phyloP scores from a whole-genome alignment of 2,329 filamentous ascomycete species.

The Scolecobasidium constrictum region DNA sequence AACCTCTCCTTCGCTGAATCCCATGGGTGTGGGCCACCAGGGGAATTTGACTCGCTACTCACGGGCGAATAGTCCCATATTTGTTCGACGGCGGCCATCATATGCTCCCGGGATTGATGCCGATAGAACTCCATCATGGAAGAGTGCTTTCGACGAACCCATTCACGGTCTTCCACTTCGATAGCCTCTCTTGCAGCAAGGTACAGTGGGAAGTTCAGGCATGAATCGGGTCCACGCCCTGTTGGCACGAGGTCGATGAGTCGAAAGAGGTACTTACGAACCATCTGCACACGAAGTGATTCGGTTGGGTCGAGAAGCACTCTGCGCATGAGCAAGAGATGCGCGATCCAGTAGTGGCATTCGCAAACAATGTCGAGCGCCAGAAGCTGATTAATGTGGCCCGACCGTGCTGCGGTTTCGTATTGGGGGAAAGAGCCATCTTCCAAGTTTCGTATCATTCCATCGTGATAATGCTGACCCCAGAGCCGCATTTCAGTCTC shows the following conservation, averaged over 20 bases:
- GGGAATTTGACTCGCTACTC: background rate
- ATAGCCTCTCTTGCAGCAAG: background rate
- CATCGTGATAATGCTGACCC: background rate
- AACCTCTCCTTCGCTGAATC: background rate
- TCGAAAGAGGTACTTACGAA: background rate
- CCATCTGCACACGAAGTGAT: background rate
- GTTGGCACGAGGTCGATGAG: background rate
- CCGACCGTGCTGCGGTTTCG: background rate
- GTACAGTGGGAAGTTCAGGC: background rate
- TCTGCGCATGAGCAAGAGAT: constrained; percentile 2
- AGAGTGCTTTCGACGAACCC: constrained; percentile 1
- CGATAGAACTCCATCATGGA: constrained; percentile 2
- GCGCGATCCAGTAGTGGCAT: background rate
- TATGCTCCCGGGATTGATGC: background rate
- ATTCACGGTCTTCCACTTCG: background rate
- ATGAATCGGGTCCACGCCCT: background rate
- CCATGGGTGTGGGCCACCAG: background rate
- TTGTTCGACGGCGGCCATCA: background rate
- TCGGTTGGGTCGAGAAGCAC: background rate
- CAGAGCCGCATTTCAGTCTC: constrained; percentile 1
- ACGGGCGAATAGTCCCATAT: background rate
- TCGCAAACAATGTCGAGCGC: constrained; percentile 1
- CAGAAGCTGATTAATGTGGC: no score
- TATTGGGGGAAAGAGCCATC: no score
- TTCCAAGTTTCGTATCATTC: background rate